phyloP scores from a whole-genome alignment of 2,329 filamentous ascomycete genomes.

The Pestalotiopsis sp. region DNA sequence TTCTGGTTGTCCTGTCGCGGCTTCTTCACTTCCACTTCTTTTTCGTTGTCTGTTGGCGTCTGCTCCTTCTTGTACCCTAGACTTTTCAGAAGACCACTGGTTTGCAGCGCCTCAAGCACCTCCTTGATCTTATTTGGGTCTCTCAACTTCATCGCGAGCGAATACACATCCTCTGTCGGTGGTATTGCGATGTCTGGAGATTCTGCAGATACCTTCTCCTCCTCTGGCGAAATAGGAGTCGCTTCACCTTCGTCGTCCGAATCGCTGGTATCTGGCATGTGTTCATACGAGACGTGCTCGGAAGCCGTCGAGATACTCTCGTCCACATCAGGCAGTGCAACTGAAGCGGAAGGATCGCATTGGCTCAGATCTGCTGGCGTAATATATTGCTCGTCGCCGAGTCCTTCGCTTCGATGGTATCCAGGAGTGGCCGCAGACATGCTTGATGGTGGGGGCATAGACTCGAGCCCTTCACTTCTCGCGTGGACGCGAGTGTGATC shows the following conservation, averaged over 20 bases:
- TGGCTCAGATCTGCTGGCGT: not conserved
- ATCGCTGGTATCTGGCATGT: not conserved
- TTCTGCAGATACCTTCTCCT: not conserved
- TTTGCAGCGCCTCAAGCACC: constrained; percentile 25
- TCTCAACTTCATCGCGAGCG: constrained; percentile 14
- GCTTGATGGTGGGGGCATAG: not conserved
- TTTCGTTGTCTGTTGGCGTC: constrained; percentile 13
- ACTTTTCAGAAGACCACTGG: constrained; percentile 23
- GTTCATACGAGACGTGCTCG: not conserved
- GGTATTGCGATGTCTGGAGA: not conserved
- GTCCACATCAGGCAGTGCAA: not conserved
- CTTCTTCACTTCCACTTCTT: constrained; percentile 16
- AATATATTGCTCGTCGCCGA: not conserved
- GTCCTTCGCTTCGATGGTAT: not conserved
- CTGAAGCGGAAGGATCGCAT: not conserved
- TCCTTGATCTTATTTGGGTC: constrained; percentile 17
- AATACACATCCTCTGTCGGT: not conserved
- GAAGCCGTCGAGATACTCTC: not conserved
- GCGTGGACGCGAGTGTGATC: not conserved
- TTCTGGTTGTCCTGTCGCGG: constrained; percentile 20
- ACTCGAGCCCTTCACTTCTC: not conserved
- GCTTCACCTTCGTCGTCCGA: not conserved
- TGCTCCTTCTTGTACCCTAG: constrained; percentile 25
- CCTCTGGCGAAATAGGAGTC: not conserved
- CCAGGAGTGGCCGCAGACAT: not conserved